Base-by-base conservation (phyloP, 805 yeast genomes). In the Diddensiella santjacobensis region DNA sequence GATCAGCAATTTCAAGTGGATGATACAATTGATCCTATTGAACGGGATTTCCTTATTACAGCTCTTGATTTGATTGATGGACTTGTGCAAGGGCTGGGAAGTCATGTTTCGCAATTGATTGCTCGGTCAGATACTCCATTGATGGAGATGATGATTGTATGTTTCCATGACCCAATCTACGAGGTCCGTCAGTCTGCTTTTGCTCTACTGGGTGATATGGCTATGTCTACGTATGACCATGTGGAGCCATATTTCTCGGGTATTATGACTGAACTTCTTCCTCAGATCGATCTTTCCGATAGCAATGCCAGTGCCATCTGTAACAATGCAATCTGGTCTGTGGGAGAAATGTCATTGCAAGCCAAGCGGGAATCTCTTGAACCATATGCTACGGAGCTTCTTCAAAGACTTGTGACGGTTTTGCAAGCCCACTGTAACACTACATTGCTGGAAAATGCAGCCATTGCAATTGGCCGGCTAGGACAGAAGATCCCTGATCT, bases 111-210 rank as follows among this genome's bases (percentile, higher is more conserved):
- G 6, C 83, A 78, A 37, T 68, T 86, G 53, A 73, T 84, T 43
- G 22, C 40, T 20, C 50, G 53, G 23, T 50, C 59, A 44, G 70
- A 69, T 44, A 64, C 65, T 2, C 61, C 70, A 1, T 61, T 90
- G 48, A 74, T 87, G 70, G 80, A 77, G 31, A 69, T 89, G 42
- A 62, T 90, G 48, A 58, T 85, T 24, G 72, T 78, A 40, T 84
- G 95, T 61, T 74, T 88, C 54, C 84, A 82, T 54, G 96, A 88
- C 63, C 76, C 79, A 3, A 77, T 74, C 22, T 81, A 81, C 53
- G 98, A 93, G 64, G 96, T 93, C n/a, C 78, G 97, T 54, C 99
- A 93, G 67, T 80, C 88, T 50, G 87, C 91, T 0, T 88, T 82
- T 69, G 97, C 98, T 0, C 69, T 93, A 26, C 62, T 91, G 15